Evolutionary conservation across 2,329 filamentous ascomycete genomes (phyloP).

Genomic region (Aspergillus vadensis): DNA sequence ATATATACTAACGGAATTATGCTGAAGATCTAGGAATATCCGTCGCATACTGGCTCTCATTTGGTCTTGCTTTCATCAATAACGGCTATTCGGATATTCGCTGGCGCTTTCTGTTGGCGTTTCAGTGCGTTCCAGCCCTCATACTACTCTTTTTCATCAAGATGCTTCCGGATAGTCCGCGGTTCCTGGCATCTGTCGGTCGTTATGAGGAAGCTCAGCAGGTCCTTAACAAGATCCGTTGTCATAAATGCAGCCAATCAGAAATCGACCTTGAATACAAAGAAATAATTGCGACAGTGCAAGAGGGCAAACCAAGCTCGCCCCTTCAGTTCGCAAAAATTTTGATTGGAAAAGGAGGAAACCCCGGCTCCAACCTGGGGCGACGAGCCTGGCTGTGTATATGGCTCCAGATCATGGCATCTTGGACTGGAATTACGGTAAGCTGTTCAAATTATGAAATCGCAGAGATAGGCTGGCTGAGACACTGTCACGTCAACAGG

Average conservation of each 20-base stretch:
- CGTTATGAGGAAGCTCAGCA: constrained; percentile 52
- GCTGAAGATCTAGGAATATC: constrained; percentile 49
- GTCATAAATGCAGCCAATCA: constrained; percentile 20
- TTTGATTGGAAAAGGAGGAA: constrained; percentile 35
- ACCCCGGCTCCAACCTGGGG: constrained; percentile 36
- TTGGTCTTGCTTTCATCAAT: constrained; percentile 38
- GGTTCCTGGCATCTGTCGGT: constrained; percentile 36
- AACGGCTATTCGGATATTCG: constrained; percentile 36
- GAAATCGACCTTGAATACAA: constrained; percentile 37
- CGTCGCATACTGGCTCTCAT: constrained; percentile 41
- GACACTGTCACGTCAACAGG: constrained; percentile 13
- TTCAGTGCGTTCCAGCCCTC: constrained; percentile 37
- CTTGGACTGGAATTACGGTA: constrained; percentile 49
- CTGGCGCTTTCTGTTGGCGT: constrained; percentile 39
- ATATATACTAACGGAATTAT: too few relatives aligned
- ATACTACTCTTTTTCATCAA: constrained; percentile 32
- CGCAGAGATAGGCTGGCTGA: too few relatives aligned
- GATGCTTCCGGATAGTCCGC: constrained; percentile 37
- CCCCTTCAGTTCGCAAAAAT: constrained; percentile 44
- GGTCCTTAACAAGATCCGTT: constrained; percentile 44
- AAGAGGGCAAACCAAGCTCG: constrained; percentile 37
- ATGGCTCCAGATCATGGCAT: constrained; percentile 51
- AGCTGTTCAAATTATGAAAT: constrained; percentile 10
- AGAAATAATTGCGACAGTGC: constrained; percentile 39
- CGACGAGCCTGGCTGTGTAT: constrained; percentile 48